Percentiles rank a stretch among this genome's conserved stretches.
phyloP scores from a whole-genome alignment of 768 basidiomycete species.

The Terana coerulea region DNA sequence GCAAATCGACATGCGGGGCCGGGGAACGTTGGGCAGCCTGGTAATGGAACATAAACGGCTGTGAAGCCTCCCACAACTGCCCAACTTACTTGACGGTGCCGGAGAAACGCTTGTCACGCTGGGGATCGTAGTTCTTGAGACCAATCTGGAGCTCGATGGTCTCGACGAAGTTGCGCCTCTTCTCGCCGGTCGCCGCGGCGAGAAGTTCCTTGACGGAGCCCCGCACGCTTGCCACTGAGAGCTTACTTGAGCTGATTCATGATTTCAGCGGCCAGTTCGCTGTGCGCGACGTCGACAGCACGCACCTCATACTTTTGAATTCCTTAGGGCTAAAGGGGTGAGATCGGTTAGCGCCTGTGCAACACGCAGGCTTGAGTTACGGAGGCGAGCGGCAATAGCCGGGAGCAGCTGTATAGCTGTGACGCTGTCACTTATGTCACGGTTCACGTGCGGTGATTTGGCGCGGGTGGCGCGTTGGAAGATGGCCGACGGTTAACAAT shows the following conservation, averaged over 20 bases:
- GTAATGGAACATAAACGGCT: neutral
- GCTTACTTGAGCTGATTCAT: conserved; percentile 52
- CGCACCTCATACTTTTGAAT: conserved; percentile 25
- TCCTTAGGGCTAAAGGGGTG: conserved; percentile 8
- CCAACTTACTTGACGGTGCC: conserved; percentile 85
- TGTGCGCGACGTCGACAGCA: neutral
- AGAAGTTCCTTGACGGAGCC: conserved; percentile 91
- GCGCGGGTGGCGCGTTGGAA: too few relatives aligned
- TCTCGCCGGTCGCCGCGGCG: conserved; percentile 78
- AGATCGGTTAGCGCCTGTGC: conserved; percentile 10
- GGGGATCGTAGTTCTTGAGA: conserved; percentile 99
- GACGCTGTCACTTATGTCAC: neutral
- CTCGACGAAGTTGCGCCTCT: conserved; percentile 92
- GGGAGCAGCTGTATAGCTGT: conserved; percentile 13
- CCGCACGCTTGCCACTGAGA: conserved; percentile 99
- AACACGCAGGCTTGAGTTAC: conserved; percentile 3
- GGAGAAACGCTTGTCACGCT: conserved; percentile 99
- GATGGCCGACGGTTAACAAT: too few relatives aligned
- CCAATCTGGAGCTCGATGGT: conserved; percentile 96
- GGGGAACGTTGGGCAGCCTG: conserved; percentile 94
- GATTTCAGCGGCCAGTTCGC: neutral
- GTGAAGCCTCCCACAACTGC: neutral
- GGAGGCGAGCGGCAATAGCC: conserved; percentile 4
- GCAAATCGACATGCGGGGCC: conserved; percentile 99
- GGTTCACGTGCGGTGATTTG: neutral